Conservation (phyloP, 2,329 filamentous ascomycete genomes). For the Cladosporium oxysporum region DNA sequence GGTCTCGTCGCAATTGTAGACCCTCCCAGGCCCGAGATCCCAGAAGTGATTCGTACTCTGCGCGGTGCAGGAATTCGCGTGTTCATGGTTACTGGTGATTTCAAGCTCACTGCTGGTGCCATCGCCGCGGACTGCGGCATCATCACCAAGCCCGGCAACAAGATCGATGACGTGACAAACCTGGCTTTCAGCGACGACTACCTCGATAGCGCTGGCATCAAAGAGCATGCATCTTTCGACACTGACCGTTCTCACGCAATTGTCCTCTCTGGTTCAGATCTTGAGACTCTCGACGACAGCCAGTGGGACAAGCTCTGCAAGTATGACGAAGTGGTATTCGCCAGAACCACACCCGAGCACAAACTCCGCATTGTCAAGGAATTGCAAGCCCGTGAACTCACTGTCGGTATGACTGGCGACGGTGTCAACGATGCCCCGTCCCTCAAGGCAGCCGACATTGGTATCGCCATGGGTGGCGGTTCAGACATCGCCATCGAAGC, state of each 20-base stretch:
- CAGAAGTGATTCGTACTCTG: conserved; percentile 61
- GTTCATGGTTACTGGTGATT: conserved; percentile 82
- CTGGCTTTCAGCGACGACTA: conserved; percentile 44
- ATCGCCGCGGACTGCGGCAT: conserved; percentile 74
- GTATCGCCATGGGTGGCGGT: conserved; percentile 60
- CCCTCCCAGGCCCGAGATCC: conserved; percentile 61
- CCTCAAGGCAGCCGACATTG: conserved; percentile 60
- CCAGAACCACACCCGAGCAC: conserved; percentile 74
- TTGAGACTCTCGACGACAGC: conserved; percentile 63
- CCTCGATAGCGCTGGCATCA: conserved; percentile 33
- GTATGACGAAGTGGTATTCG: conserved; percentile 75
- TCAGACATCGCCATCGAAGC: conserved; percentile 64
- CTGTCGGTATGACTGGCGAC: conserved; percentile 57
- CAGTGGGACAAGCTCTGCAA: conserved; percentile 68
- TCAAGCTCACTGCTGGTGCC: conserved; percentile 70
- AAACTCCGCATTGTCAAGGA: conserved; percentile 79
- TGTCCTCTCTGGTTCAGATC: conserved; percentile 65
- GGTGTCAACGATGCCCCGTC: conserved; percentile 55
- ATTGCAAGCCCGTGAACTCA: conserved; percentile 62
- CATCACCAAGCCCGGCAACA: conserved; percentile 54
- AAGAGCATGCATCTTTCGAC: conserved; percentile 23
- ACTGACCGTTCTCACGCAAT: conserved; percentile 50
- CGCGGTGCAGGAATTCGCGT: conserved; percentile 72
- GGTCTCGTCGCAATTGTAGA: conserved; percentile 62
- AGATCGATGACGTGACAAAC: conserved; percentile 57